Percentiles rank a stretch among this genome's conserved stretches.
phyloP scores from a whole-genome alignment of 345 rosid species.

The Eucalyptus globulus region DNA sequence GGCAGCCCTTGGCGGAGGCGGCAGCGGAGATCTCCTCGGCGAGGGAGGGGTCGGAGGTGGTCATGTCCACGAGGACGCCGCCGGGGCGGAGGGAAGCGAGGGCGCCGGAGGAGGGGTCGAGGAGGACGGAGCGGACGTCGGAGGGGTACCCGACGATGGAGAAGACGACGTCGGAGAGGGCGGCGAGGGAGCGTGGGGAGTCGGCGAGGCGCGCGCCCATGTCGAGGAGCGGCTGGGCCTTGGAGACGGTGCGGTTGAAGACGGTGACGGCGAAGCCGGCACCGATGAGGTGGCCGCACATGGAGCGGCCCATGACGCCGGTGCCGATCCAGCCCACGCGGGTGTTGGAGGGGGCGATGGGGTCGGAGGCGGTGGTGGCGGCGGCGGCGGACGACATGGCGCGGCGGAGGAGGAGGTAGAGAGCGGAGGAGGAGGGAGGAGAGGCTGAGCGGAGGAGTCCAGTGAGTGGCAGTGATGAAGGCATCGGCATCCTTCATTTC shows the following conservation, averaged over 20 bases:
- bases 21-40: slow-evolving; percentile 58
- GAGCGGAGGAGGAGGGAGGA: neutral
- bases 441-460: neutral
- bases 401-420: slow-evolving; percentile 11
- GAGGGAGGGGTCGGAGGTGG: slow-evolving; percentile 90
- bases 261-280: slow-evolving; percentile 79
- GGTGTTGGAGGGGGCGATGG: slow-evolving; percentile 44
- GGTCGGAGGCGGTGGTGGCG: neutral
- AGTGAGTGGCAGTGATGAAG: neutral
- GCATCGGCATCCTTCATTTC: neutral
- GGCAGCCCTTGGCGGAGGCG: slow-evolving; percentile 40
- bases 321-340: slow-evolving; percentile 92
- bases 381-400: slow-evolving; percentile 38
- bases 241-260: slow-evolving; percentile 83
- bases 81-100: slow-evolving; percentile 62
- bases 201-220: slow-evolving; percentile 56
- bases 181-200: slow-evolving; percentile 54
- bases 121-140: slow-evolving; percentile 77
- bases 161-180: slow-evolving; percentile 75
- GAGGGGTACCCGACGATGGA: slow-evolving; percentile 92
- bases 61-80: slow-evolving; percentile 86
- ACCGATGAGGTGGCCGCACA: slow-evolving; percentile 68
- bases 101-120: slow-evolving; percentile 60
- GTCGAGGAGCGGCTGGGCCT: slow-evolving; percentile 71
- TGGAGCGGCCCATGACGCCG: slow-evolving; percentile 78